Evolutionary conservation across 305 asterid genomes (phyloP), one percentile per base, ranked within the genome.

Genomic region (Ajuga reptans): DNA sequence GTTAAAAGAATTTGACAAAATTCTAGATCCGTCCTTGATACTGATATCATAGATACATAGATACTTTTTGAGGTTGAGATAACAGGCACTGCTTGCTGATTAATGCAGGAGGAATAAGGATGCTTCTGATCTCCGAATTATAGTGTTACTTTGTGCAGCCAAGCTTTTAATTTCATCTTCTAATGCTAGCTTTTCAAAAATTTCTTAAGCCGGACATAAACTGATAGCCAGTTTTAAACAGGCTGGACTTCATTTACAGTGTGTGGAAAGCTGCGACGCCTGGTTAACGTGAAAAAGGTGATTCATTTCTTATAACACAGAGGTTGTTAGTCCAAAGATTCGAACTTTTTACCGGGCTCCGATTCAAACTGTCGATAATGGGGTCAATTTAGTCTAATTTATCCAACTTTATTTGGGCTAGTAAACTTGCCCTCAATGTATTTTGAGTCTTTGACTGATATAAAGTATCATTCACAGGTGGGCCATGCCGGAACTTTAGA

Each of bases 241-340:
- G 98, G 98, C 64, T 92, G 98, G 98, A 92, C 98, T 72, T 92
- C 98, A 41, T 92, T 92, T 79, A 92, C 98, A 9, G 98, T 92
- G 64, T 92, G 98, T 58, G 98, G 98, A 16, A 92, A 92, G 89
- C 83, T 92, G 66, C 86, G 98, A n/a, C 96, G 97, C 64, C 74
- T 90, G 33, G 96, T 91, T 72, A 74, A 85, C 63, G 97, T 92
- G 77, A 88, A 92, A 77, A 92, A 92, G 98, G 98, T 90, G 70
- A 66, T 73, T 77, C 41, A 51, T 77, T 41, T 15, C 15, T 59
- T 65, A 42, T 56, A 36, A 43, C 51, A 14, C 33, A 11, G 18
- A 21, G 5, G 31, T 14, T 10, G 36, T n/a, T n/a, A n/a, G n/a
- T n/a, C n/a, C n/a, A n/a, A n/a, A n/a, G n/a, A n/a, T n/a, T n/a